Evolutionary conservation across 2,329 filamentous ascomycete species (phyloP), one percentile per base, ranked within the genome.

Genomic region (Scorias spongiosa): DNA sequence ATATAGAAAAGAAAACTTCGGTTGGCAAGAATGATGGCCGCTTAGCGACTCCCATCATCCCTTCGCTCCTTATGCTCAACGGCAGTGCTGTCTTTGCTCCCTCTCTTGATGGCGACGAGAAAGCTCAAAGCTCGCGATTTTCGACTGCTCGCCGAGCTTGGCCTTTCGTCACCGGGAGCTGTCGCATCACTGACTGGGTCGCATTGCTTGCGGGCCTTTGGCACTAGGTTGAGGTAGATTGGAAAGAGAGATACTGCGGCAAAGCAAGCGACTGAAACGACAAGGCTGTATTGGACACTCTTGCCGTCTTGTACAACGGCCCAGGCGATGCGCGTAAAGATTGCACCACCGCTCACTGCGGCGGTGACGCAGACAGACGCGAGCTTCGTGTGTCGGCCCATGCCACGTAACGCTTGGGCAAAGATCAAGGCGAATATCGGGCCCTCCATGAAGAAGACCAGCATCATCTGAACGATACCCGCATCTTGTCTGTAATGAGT

Each of bases 341-440:
- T 63, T 1, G 67, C 68, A 1, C 74, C 76, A 9, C 72, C 71
- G 14, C 65, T 65, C 37, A 76, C 70, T 4, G 71, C 69, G 9
- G 69, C 66, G 1, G 74, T 72, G 39, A 80, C 57, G 2, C 75
- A 50, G 0, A 69, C 67, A 6, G 69, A 65, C 6, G 70, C 76
- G 29, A 71, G 66, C 52, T 78, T 78, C 12, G 75, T 78, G 52
- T 75, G 69, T 11, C 58, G 63, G 5, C 74, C 75, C 49, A 76
- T 65, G 8, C 76, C 76, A 17, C 75, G 72, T 9, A 80, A 63
- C 2, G 66, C 63, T 48, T 75, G 72, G 10, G 72, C 73, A 49
- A 72, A 80, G 44, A 77, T 72, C 41, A 75, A 68, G 36, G 70
- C 66, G 58, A 78, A 80, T 2, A 73, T 62, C 3, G 76, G 75